Percentiles rank a stretch among this genome's conserved stretches.
phyloP scores from a whole-genome alignment of 805 yeast species.

The Metschnikowia continentalis region DNA sequence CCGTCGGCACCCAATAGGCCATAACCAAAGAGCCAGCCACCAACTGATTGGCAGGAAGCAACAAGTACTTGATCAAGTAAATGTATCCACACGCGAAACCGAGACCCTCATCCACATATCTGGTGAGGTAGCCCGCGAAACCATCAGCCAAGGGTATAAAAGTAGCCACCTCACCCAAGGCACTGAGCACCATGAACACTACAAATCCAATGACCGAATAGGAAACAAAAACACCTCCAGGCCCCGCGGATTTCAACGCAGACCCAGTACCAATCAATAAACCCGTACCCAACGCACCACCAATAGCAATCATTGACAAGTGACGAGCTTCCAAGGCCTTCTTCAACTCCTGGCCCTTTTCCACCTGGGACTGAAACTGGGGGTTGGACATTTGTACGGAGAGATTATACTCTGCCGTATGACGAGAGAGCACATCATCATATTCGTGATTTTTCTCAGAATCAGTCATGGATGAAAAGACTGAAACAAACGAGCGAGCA shows the following conservation, averaged over 20 bases:
- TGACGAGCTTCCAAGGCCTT: slow-evolving; percentile 45
- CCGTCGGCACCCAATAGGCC: slow-evolving; percentile 49
- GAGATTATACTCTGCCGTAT: slow-evolving; percentile 47
- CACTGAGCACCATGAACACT: slow-evolving; percentile 50
- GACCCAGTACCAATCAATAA: slow-evolving; percentile 72
- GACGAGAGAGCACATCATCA: slow-evolving; percentile 34
- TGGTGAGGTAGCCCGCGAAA: slow-evolving; percentile 59
- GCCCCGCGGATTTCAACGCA: slow-evolving; percentile 69
- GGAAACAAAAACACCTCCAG: slow-evolving; percentile 57
- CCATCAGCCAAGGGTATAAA: slow-evolving; percentile 64
- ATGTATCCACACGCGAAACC: slow-evolving; percentile 70
- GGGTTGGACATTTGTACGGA: slow-evolving; percentile 46
- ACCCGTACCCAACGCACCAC: slow-evolving; percentile 83
- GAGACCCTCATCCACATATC: slow-evolving; percentile 61
- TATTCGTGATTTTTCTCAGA: slow-evolving; percentile 21
- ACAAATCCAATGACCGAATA: slow-evolving; percentile 68
- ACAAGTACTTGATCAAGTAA: slow-evolving; percentile 51
- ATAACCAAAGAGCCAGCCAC: slow-evolving; percentile 57
- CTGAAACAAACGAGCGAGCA: neutral
- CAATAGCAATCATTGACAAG: slow-evolving; percentile 71
- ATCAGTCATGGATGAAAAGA: slow-evolving; percentile 9
- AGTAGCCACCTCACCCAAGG: slow-evolving; percentile 66
- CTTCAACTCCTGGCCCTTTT: slow-evolving; percentile 43
- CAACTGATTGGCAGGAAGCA: slow-evolving; percentile 60
- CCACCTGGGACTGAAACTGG: slow-evolving; percentile 25